phyloP scores from a whole-genome alignment of 1,284 basidiomycete genomes.

The Salmacisia buchloeana region DNA sequence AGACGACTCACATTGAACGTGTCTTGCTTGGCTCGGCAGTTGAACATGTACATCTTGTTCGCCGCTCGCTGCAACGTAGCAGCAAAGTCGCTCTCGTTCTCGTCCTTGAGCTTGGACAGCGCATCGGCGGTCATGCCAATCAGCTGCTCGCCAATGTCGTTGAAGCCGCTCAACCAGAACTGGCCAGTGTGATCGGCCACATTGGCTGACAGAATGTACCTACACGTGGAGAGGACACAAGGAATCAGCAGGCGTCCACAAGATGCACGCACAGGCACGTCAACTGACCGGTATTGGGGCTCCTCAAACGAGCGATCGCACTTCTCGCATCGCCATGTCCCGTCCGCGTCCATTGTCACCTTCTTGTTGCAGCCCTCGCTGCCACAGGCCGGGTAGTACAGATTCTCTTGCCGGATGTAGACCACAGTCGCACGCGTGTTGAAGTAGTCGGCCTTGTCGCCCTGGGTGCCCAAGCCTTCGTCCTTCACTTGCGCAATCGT shows the following conservation, averaged over 20 bases:
- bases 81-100: slow-evolving; percentile 63
- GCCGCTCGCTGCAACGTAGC: slow-evolving; percentile 63
- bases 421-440: slow-evolving; percentile 74
- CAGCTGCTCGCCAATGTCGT: slow-evolving; percentile 77
- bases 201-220: slow-evolving; percentile 83
- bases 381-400: slow-evolving; percentile 86
- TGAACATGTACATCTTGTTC: slow-evolving; percentile 73
- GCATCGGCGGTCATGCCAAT: slow-evolving; percentile 72
- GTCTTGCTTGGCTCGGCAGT: slow-evolving; percentile 69
- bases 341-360: slow-evolving; percentile 64
- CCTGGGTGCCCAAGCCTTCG: slow-evolving; percentile 63
- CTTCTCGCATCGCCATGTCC: slow-evolving; percentile 84
- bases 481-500: slow-evolving; percentile 78
- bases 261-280: slow-evolving; percentile 35
- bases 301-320: slow-evolving; percentile 68
- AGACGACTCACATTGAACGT: slow-evolving; percentile 38
- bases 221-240: slow-evolving; percentile 46
- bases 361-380: slow-evolving; percentile 84
- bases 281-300: slow-evolving; percentile 67
- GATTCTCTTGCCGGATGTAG: slow-evolving; percentile 79
- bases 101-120: slow-evolving; percentile 66
- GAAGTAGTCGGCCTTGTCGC: slow-evolving; percentile 79
- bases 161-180: slow-evolving; percentile 91
- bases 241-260: too few relatives aligned
- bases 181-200: slow-evolving; percentile 83